Evolutionary conservation across 371 early-diverging fungal species (phyloP), one percentile per base, ranked within the genome.

Genomic region (Mortierella sp.): DNA sequence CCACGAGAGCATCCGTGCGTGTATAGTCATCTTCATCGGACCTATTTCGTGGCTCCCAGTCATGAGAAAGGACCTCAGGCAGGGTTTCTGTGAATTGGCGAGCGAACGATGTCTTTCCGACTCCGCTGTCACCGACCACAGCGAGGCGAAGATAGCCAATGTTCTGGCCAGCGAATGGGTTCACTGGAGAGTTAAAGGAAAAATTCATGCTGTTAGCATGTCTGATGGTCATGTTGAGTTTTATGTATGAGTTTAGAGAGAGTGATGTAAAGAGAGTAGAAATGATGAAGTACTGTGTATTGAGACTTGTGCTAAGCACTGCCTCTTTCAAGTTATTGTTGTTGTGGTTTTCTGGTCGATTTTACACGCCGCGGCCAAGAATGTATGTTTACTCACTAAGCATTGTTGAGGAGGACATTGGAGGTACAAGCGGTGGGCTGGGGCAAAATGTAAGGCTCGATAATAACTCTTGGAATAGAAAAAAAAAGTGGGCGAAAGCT

Each of bases 61-160:
- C 77, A 32, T 80, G 75, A 1, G 83, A 70, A 28, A 79, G 72
- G 6, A 87, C 78, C 55, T 86, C 88, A 11, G 85, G 83, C 35
- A 78, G 40, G 16, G 85, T 59, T 62, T 70, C 81, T 9, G 78
- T 72, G 40, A 90, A 83, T 63, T 87, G 83, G 37, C 85, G 83
- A 14, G 87, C 85, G 32, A 90, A 66, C 3, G 85, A 75, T 18
- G 88, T 83, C 83, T 90, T 90, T 32, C 90, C 90, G 62, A 89
- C 85, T 78, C 90, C 90, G 62, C 89, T 88, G 75, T 90, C 90
- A 45, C 90, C 90, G 64, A 88, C 88, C 1, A 90, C 86, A 32
- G 89, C 85, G 28, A 90, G 79, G 40, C 86, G 83, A 35, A 90
- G 74, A 61, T 83, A 83, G 40, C 87, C 87, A 32, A 86, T 81